These are phyloP conservation scores for Oropetium thomaeum DNA, from an alignment of 176 grass and related monocot species.

Conservation along the genomic window DNA sequence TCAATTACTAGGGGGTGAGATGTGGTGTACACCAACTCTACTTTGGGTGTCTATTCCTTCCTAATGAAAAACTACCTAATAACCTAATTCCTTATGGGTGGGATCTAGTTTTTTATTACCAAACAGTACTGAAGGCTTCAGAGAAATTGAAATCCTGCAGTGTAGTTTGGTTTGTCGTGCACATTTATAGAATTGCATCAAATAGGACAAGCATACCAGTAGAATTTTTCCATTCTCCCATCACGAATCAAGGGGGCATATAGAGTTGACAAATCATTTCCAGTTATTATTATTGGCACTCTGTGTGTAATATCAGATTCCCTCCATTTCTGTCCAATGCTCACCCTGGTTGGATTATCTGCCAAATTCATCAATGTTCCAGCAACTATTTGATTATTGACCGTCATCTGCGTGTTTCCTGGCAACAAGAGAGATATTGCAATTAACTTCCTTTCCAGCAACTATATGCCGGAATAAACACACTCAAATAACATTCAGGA, in stretches of 20 bases:
- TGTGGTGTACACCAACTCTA: background rate
- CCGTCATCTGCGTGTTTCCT: conserved; percentile 98
- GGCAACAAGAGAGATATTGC: conserved; percentile 19
- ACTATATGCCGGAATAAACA: conserved; percentile 3
- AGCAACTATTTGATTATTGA: conserved; percentile 93
- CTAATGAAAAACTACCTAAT: background rate
- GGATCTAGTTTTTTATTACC: background rate
- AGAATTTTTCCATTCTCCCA: conserved; percentile 90
- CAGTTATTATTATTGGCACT: conserved; percentile 80
- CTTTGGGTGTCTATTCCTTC: background rate
- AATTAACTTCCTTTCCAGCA: background rate
- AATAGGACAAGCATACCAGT: conserved; percentile 59
- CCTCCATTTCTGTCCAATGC: conserved; percentile 88
- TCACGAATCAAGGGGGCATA: conserved; percentile 96
- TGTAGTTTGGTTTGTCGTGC: background rate
- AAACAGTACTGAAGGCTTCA: background rate
- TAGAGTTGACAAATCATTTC: conserved; percentile 90
- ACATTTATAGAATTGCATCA: conserved; percentile 3
- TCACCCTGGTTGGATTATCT: conserved; percentile 92
- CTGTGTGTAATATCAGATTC: conserved; percentile 81
- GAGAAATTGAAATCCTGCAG: background rate
- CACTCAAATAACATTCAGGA: conserved; percentile 10
- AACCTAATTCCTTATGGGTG: background rate
- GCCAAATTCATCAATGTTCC: conserved; percentile 96
- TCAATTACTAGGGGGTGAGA: background rate